Evolutionary conservation across 768 basidiomycete genomes (phyloP).

Genomic region (Pisolithus microcarpus): DNA sequence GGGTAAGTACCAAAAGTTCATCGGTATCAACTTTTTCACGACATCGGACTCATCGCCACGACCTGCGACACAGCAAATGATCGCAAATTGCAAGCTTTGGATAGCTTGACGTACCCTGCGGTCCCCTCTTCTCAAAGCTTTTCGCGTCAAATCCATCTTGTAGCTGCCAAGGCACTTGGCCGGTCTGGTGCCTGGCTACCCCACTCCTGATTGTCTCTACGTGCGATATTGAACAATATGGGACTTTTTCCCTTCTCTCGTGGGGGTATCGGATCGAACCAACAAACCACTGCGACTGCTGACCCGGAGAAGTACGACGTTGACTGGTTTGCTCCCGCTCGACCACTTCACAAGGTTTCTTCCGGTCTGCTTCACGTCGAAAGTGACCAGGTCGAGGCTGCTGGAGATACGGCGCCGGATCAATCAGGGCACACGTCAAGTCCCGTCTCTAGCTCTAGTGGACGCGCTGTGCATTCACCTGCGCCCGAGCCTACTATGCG

Average conservation of each 20-base stretch:
- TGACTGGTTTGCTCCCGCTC: conserved; percentile 62
- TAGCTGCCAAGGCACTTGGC: neutral
- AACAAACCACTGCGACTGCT: conserved; percentile 13
- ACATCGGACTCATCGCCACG: neutral
- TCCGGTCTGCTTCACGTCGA: conserved; percentile 14
- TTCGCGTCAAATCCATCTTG: neutral
- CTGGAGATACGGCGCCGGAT: conserved; percentile 17
- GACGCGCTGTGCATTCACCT: conserved; percentile 11
- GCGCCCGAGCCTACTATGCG: conserved; percentile 8
- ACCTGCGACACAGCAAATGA: neutral
- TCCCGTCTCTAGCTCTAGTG: neutral
- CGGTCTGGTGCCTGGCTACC: neutral
- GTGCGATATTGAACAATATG: conserved; percentile 17
- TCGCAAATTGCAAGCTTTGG: neutral
- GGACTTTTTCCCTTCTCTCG: conserved; percentile 34
- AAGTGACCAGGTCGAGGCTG: conserved; percentile 34
- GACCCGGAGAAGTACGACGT: conserved; percentile 26
- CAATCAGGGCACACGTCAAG: neutral
- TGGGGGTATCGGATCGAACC: conserved; percentile 21
- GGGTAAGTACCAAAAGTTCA: neutral
- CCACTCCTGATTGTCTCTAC: neutral
- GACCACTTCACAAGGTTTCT: conserved; percentile 47
- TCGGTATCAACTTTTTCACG: neutral
- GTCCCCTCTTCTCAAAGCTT: neutral
- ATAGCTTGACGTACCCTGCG: neutral